A percentile compares a stretch with the other conserved stretches of the same genome.
Conservation (phyloP, 2,329 filamentous ascomycete genomes). For the Cladosporium sp. region DNA sequence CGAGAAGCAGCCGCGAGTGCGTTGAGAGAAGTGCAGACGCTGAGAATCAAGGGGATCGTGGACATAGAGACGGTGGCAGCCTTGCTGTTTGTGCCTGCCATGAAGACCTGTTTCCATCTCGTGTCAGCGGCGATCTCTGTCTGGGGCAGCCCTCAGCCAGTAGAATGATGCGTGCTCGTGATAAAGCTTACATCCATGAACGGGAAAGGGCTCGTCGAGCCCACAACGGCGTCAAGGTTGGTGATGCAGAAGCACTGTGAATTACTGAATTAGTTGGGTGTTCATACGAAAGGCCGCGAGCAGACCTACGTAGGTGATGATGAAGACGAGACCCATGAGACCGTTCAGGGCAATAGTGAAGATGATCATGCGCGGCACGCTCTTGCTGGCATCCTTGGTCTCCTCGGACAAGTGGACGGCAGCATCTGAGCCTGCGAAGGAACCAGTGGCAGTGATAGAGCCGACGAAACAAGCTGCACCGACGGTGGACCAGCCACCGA, state of each 20-base stretch:
- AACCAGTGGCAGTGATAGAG: constrained; percentile 25
- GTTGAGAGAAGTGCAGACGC: constrained; percentile 11
- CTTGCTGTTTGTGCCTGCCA: constrained; percentile 3
- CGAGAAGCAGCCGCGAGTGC: constrained; percentile 12
- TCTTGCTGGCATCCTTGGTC: constrained; percentile 24
- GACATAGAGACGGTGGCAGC: constrained; percentile 8
- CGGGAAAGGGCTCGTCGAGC: constrained; percentile 1
- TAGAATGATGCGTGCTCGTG: too few species aligned
- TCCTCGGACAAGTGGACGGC: constrained; percentile 32
- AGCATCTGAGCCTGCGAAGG: constrained; percentile 23
- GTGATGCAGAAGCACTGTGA: constrained; percentile 12
- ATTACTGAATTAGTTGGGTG: background rate
- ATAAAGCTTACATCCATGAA: constrained; percentile 7
- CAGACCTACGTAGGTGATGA: constrained; percentile 20
- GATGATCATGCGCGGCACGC: constrained; percentile 28
- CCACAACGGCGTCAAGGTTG: constrained; percentile 4
- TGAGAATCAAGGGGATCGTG: constrained; percentile 4
- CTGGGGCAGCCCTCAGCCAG: background rate
- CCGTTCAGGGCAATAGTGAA: constrained; percentile 25
- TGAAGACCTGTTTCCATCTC: constrained; percentile 4
- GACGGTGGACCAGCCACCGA: constrained; percentile 35
- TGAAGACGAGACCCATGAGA: constrained; percentile 19
- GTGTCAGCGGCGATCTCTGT: background rate
- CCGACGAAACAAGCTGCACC: constrained; percentile 31
- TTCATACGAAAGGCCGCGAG: too few species aligned